Evolutionary conservation across 2,329 filamentous ascomycete species (phyloP).

Genomic region (Leptographium lundbergii): DNA sequence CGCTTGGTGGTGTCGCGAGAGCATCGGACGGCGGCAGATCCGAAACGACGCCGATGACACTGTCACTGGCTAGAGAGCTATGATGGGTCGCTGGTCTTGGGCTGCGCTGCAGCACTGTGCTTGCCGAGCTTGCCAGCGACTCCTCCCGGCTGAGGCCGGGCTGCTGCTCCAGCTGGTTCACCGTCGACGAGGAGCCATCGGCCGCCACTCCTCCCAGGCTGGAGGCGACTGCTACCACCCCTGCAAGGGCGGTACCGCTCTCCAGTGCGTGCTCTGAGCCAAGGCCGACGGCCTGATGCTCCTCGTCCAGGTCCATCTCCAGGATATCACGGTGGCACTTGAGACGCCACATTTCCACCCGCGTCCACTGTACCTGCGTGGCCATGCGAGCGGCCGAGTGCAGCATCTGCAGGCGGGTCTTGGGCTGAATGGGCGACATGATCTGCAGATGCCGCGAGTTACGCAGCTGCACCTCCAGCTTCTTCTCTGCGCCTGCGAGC

Average conservation of each 20-base stretch:
- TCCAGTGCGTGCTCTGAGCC: conserved; percentile 17
- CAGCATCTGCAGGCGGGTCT: conserved; percentile 77
- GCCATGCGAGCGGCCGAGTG: conserved; percentile 72
- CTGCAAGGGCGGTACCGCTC: conserved; percentile 9
- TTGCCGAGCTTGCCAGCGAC: conserved; percentile 22
- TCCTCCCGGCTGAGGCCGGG: conserved; percentile 16
- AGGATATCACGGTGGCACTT: conserved; percentile 86
- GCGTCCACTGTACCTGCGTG: conserved; percentile 84
- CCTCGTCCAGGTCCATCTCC: conserved; percentile 72
- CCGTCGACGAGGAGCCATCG: background rate
- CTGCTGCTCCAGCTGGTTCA: conserved; percentile 5
- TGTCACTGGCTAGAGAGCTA: conserved; percentile 13
- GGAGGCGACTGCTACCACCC: conserved; percentile 3
- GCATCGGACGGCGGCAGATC: conserved; percentile 30
- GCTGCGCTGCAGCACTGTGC: conserved; percentile 19
- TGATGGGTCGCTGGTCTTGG: conserved; percentile 23
- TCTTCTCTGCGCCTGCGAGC: conserved; percentile 57
- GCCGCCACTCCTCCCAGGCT: background rate
- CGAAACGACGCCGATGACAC: conserved; percentile 10
- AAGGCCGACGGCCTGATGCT: conserved; percentile 33
- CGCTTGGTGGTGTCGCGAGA: conserved; percentile 35
- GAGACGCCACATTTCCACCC: conserved; percentile 84
- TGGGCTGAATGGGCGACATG: conserved; percentile 79
- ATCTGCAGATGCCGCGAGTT: conserved; percentile 87
- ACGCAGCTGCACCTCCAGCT: conserved; percentile 69